Base-by-base conservation (phyloP, 1,284 basidiomycete species). In the Malassezia slooffiae region DNA sequence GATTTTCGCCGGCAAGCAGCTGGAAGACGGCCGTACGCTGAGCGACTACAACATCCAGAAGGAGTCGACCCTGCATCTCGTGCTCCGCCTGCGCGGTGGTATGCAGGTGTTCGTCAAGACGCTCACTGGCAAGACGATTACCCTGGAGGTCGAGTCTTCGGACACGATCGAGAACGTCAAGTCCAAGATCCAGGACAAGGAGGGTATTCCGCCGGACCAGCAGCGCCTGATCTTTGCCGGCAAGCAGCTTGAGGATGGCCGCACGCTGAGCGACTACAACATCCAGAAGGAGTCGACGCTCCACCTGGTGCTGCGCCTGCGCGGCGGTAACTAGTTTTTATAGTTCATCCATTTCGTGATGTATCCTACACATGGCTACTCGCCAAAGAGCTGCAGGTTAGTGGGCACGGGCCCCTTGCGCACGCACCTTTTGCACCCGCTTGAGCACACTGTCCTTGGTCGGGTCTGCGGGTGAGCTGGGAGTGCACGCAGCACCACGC, bases 151-250 rank as follows among this genome's bases (percentile, higher is more conserved):
- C 57, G 87, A 91, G 62, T 67, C 66, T 39, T 62, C 59, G 33
- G 66, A 69, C 64, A 67, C 66, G 41, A 69, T 69, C 53, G 66
- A 69, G 57, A 67, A 67, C 38, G 66, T 69, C 55, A 69, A 69
- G 49, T 61, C 69, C 45, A 71, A 73, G 66, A 75, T 76, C 55
- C 74, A 76, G 60, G 74, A 75, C 66, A 75, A 76, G 70, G 74
- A 75, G 58, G 74, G 86, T 22, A 90, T 90, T 51, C 85, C 86
- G 47, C 86, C 86, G 59, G 89, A 93, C 75, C 88, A 95, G 74
- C 90, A 95, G 73, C 87, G 90, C 60, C 74, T 96, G 71, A 93
- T 95, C 77, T 96, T 95, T 71, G 90, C 90, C 42, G 90, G 90
- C 64, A 95, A 95, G 77, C 90, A 96, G 75, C 83, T 96, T 40